A percentile compares a stretch with the other conserved stretches of the same genome.
These are phyloP conservation scores for Fusarium marasasianum DNA, from an alignment of 2,329 filamentous ascomycete species.

Conservation along the genomic window DNA sequence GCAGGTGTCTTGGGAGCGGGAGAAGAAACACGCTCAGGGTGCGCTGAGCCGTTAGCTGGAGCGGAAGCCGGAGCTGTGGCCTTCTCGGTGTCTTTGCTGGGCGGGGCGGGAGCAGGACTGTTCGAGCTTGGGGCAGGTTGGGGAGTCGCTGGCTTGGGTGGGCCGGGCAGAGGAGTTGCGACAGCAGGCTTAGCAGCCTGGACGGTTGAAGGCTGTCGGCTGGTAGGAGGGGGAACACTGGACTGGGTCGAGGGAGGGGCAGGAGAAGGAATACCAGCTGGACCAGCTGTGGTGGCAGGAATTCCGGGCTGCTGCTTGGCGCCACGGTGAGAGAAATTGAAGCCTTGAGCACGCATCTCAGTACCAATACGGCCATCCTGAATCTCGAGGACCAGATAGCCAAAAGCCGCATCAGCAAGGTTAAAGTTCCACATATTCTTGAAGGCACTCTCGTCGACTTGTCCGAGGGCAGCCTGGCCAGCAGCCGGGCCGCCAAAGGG, in stretches of 20 bases:
- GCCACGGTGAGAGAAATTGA: constrained; percentile 97
- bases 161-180: constrained; percentile 47
- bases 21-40: constrained; percentile 64
- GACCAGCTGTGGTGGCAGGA: constrained; percentile 44
- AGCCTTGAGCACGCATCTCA: constrained; percentile 98
- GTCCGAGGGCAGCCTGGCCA: constrained; percentile 77
- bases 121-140: constrained; percentile 58
- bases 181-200: constrained; percentile 56
- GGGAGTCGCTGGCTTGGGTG: constrained; percentile 56
- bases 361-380: constrained; percentile 96
- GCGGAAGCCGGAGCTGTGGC: constrained; percentile 53
- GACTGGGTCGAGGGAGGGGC: constrained; percentile 50
- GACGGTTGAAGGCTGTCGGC: constrained; percentile 50
- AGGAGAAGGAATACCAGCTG: constrained; percentile 48
- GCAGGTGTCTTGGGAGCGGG: constrained; percentile 67
- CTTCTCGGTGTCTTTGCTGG: constrained; percentile 67
- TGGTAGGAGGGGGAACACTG: constrained; percentile 45
- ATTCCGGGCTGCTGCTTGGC: constrained; percentile 73
- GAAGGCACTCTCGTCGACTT: constrained; percentile 98
- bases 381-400: constrained; percentile 93
- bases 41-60: constrained; percentile 63
- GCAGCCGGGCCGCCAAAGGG: constrained; percentile 90
- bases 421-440: constrained; percentile 99
- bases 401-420: constrained; percentile 95
- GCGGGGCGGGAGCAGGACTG: constrained; percentile 51